phyloP scores from a whole-genome alignment of 768 basidiomycete species.

The Dacryopinax primogenitus region DNA sequence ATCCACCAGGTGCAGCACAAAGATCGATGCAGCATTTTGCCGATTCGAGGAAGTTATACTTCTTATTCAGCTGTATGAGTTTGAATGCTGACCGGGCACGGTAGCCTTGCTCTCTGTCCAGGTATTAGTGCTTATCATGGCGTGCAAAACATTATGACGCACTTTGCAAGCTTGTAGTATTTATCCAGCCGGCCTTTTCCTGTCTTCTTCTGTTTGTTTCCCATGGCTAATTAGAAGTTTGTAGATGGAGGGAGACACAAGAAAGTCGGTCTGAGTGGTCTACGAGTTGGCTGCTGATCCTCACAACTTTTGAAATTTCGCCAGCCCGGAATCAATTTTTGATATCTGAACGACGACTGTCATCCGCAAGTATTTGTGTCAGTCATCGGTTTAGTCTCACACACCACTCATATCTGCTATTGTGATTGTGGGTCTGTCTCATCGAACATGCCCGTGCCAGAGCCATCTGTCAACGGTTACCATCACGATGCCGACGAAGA shows the following conservation, averaged over 20 bases:
- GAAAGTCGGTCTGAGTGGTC: not conserved
- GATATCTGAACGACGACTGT: too few relatives aligned
- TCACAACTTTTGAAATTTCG: not conserved
- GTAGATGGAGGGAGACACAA: not conserved
- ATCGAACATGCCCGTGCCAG: not conserved
- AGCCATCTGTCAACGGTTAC: not conserved
- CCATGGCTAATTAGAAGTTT: conserved; percentile 33
- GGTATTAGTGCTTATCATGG: not conserved
- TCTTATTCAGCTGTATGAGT: conserved; percentile 95
- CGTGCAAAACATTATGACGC: conserved; percentile 12
- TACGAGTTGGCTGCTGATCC: not conserved
- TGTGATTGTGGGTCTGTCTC: not conserved
- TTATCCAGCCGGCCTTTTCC: conserved; percentile 93
- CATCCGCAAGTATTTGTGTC: too few relatives aligned
- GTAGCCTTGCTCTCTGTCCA: conserved; percentile 87
- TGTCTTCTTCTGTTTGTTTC: conserved; percentile 83
- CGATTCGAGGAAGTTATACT: conserved; percentile 80
- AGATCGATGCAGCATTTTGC: conserved; percentile 93
- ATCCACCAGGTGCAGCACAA: conserved; percentile 97
- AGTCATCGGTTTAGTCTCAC: not conserved
- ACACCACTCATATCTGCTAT: not conserved
- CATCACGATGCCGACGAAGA: conserved; percentile 37
- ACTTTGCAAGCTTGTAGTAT: conserved; percentile 95
- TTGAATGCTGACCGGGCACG: conserved; percentile 99
- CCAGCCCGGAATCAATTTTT: not conserved